Evolutionary conservation across 1,139 yeast species (phyloP).

Genomic region (Kurtzmaniella quercitrusa): DNA sequence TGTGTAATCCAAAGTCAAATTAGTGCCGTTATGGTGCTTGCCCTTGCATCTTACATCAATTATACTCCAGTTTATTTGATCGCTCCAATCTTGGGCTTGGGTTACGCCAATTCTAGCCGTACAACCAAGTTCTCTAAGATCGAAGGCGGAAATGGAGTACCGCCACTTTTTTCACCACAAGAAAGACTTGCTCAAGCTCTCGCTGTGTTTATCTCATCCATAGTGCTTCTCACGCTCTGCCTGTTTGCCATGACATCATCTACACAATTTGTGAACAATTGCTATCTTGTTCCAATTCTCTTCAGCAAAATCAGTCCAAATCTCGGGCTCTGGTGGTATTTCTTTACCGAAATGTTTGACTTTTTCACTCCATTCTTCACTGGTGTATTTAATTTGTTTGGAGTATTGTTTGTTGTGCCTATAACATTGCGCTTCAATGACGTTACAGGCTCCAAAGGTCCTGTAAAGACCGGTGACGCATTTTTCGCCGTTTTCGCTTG

Average conservation of each 20-base stretch:
- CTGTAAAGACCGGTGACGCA: slow-evolving; percentile 38
- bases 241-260: slow-evolving; percentile 33
- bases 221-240: slow-evolving; percentile 31
- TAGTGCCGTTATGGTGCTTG: slow-evolving; percentile 51
- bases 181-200: slow-evolving; percentile 18
- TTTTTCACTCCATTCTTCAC: slow-evolving; percentile 81
- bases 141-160: background rate
- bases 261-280: slow-evolving; percentile 49
- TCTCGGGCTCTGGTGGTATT: slow-evolving; percentile 97
- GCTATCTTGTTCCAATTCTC: slow-evolving; percentile 58
- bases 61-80: slow-evolving; percentile 56
- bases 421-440: slow-evolving; percentile 62
- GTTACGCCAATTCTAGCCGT: slow-evolving; percentile 17
- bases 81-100: slow-evolving; percentile 50
- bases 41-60: slow-evolving; percentile 63
- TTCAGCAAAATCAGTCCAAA: slow-evolving; percentile 77
- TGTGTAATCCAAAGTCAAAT: slow-evolving; percentile 35
- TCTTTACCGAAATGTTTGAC: slow-evolving; percentile 92
- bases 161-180: background rate
- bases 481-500: slow-evolving; percentile 63
- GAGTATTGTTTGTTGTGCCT: slow-evolving; percentile 68
- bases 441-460: slow-evolving; percentile 9
- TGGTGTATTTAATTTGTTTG: slow-evolving; percentile 76
- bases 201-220: slow-evolving; percentile 23
- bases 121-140: slow-evolving; percentile 1